These are phyloP conservation scores for Aspergillus sp. DNA, from an alignment of 2,329 filamentous ascomycete genomes.

Conservation along the genomic window DNA sequence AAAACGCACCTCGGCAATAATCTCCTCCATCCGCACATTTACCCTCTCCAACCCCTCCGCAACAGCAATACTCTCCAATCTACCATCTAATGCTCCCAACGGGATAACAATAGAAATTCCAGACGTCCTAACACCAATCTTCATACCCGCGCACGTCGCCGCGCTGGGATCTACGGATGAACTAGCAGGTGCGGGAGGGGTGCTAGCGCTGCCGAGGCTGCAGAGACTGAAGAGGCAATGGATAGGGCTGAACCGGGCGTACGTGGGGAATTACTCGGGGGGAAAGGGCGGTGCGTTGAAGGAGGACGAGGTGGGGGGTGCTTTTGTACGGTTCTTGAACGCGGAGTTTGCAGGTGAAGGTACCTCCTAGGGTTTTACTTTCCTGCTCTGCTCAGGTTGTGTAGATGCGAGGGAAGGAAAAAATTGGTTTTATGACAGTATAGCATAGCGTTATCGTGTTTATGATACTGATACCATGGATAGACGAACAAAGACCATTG, in stretches of 20 bases:
- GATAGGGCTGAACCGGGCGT: constrained; percentile 40
- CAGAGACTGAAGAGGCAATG: constrained; percentile 41
- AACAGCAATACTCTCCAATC: constrained; percentile 27
- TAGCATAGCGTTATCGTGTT: no score
- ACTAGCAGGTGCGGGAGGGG: constrained; percentile 34
- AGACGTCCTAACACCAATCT: constrained; percentile 22
- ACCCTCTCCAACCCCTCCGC: constrained; percentile 34
- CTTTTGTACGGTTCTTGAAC: constrained; percentile 43
- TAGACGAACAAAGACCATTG: no score
- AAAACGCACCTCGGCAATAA: constrained; percentile 36
- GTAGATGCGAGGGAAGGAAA: background rate
- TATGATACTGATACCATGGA: no score
- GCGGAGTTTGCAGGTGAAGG: constrained; percentile 32
- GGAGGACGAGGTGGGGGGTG: constrained; percentile 33
- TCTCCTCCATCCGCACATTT: constrained; percentile 36
- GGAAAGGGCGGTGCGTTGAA: constrained; percentile 26
- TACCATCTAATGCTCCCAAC: background rate
- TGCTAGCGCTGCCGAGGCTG: constrained; percentile 35
- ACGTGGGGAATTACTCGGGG: constrained; percentile 28
- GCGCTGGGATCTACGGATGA: constrained; percentile 35
- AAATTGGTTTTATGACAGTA: background rate
- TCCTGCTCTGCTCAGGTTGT: no score
- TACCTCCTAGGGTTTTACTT: no score
- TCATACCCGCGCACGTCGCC: constrained; percentile 33
- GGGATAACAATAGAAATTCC: constrained; percentile 33